Percentiles rank a stretch among this genome's conserved stretches.
phyloP scores from a whole-genome alignment of 345 rosid species.

The Salix arbutifolia region DNA sequence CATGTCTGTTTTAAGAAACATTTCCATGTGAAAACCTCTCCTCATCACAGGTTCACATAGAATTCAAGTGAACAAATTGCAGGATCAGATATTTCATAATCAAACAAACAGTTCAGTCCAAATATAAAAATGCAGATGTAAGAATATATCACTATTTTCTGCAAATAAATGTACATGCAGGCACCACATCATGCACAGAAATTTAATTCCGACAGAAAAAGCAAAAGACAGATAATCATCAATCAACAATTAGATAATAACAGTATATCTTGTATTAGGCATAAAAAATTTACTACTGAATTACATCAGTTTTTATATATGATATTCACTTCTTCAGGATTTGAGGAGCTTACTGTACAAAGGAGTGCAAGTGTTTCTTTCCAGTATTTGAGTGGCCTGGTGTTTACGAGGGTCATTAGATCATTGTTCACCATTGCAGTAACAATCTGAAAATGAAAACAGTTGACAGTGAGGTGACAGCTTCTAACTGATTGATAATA shows the following conservation, averaged over 20 bases:
- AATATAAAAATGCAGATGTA: not conserved
- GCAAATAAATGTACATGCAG: not conserved
- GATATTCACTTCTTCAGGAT: not conserved
- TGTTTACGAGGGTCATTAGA: constrained; percentile 66
- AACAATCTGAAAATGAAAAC: constrained; percentile 56
- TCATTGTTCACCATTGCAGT: constrained; percentile 94
- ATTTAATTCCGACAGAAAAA: not conserved
- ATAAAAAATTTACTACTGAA: not conserved
- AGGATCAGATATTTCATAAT: not conserved
- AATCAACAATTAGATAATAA: not conserved
- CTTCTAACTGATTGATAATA: not conserved
- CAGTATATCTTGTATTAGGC: not conserved
- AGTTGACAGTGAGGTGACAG: not conserved
- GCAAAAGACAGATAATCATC: not conserved
- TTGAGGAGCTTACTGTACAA: constrained; percentile 64
- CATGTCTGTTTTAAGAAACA: not conserved
- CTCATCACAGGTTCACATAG: not conserved
- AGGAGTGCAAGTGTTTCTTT: constrained; percentile 95
- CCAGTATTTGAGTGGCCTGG: constrained; percentile 84
- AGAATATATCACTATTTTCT: not conserved
- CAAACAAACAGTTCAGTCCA: not conserved
- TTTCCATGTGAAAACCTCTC: not conserved
- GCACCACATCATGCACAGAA: not conserved
- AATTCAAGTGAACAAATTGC: not conserved
- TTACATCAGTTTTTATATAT: not conserved